These are phyloP conservation scores for Nothopassalora personata DNA, from an alignment of 2,329 filamentous ascomycete genomes.

Conservation along the genomic window DNA sequence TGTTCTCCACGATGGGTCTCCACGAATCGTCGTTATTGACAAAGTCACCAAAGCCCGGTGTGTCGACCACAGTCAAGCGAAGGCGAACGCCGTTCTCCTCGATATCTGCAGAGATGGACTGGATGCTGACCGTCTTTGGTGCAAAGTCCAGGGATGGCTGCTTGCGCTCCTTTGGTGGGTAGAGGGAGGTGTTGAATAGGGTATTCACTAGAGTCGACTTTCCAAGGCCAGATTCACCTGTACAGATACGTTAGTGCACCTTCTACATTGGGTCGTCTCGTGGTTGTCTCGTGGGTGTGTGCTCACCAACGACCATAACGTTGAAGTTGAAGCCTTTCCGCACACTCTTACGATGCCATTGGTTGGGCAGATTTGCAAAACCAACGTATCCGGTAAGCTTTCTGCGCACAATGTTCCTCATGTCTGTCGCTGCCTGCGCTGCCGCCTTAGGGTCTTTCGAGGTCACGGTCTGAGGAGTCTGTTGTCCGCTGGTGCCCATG, in stretches of 20 bases:
- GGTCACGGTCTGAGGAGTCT: slow-evolving; percentile 53
- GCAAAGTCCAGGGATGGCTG: slow-evolving; percentile 95
- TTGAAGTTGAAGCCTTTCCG: slow-evolving; percentile 99
- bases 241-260: slow-evolving; percentile 11
- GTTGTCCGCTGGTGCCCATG: slow-evolving; percentile 47
- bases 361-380: slow-evolving; percentile 97
- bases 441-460: slow-evolving; percentile 60
- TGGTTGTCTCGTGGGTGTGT: not conserved
- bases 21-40: slow-evolving; percentile 99
- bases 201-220: slow-evolving; percentile 99
- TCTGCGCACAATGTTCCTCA: slow-evolving; percentile 93
- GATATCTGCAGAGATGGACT: slow-evolving; percentile 59
- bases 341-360: slow-evolving; percentile 99
- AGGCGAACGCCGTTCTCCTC: slow-evolving; percentile 98
- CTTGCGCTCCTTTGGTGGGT: slow-evolving; percentile 98
- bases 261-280: not conserved
- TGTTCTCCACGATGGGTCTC: slow-evolving; percentile 98
- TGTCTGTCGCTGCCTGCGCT: slow-evolving; percentile 47
- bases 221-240: slow-evolving; percentile 97
- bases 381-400: slow-evolving; percentile 98
- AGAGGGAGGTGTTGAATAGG: slow-evolving; percentile 97
- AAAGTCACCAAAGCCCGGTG: slow-evolving; percentile 96
- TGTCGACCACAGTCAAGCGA: slow-evolving; percentile 93
- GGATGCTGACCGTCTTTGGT: slow-evolving; percentile 67
- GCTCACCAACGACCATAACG: slow-evolving; percentile 99